phyloP scores from a whole-genome alignment of 208 protist genomes.

The Leishmania aethiopica region DNA sequence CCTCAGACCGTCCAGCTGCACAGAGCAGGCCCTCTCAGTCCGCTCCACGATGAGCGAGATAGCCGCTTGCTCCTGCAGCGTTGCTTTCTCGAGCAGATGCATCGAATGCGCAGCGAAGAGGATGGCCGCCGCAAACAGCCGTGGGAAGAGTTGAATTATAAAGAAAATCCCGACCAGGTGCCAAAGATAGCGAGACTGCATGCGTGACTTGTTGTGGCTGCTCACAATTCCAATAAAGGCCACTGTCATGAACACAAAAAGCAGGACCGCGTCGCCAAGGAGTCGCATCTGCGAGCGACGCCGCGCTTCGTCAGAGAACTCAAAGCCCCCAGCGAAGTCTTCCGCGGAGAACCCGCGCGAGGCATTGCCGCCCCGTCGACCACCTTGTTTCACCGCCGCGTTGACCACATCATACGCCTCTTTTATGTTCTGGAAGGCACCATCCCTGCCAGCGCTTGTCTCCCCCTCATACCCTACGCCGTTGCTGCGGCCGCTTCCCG shows the following conservation, averaged over 20 bases:
- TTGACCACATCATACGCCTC: slow-evolving; percentile 70
- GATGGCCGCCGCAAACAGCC: slow-evolving; percentile 67
- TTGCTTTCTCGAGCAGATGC: slow-evolving; percentile 48
- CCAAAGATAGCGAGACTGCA: slow-evolving; percentile 51
- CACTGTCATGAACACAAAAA: slow-evolving; percentile 71
- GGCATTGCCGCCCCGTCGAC: neutral
- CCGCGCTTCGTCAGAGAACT: slow-evolving; percentile 60
- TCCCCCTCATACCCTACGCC: neutral
- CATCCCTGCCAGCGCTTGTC: slow-evolving; percentile 1
- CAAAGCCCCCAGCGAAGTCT: slow-evolving; percentile 27
- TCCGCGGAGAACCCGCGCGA: neutral
- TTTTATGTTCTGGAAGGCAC: slow-evolving; percentile 73
- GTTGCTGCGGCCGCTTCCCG: slow-evolving; percentile 3
- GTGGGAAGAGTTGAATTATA: slow-evolving; percentile 72
- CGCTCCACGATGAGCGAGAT: slow-evolving; percentile 52
- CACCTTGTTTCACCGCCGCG: slow-evolving; percentile 19
- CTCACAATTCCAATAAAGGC: slow-evolving; percentile 63
- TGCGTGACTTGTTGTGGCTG: slow-evolving; percentile 58
- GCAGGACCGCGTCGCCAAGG: slow-evolving; percentile 57
- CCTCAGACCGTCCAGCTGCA: slow-evolving; percentile 55
- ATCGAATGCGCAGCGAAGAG: slow-evolving; percentile 69
- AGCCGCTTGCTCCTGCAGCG: slow-evolving; percentile 54
- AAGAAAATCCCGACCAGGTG: slow-evolving; percentile 71
- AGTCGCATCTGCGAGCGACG: slow-evolving; percentile 62
- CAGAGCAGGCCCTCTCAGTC: slow-evolving; percentile 16